Evolutionary conservation across 1,284 basidiomycete genomes (phyloP), one percentile per base, ranked within the genome.

Genomic region (Heterobasidion parviporum): DNA sequence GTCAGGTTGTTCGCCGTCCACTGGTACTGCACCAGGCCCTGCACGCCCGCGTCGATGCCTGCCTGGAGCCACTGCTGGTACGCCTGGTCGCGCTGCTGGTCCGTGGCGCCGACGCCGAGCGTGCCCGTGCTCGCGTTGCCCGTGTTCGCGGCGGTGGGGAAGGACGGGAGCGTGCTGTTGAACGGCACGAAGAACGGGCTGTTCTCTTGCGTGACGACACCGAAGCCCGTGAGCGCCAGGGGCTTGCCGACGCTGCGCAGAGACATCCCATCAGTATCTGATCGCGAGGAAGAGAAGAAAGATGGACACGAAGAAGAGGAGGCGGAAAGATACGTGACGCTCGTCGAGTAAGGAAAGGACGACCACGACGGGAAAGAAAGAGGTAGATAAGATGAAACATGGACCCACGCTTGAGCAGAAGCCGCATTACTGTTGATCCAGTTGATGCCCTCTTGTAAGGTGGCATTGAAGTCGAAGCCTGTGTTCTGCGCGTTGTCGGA

Each of bases 11-110:
- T 47, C 4, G 61, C 49, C 36, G 61, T 55, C 53, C 58, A 59
- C 72, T 85, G 85, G 62, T 86, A 85, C 58, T 82, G 75, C 14
- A 77, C 63, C 59, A 83, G 74, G 8, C 80, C 82, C 45, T 72
- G 68, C 32, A 85, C 57, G 43, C 79, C 79, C 47, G 61, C 63
- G 2, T 62, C 20, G 47, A 79, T 67, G 18, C 76, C 76, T 57
- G 76, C 76, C 56, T 71, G 62, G 2, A 80, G 63, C 82, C 82
- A 86, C 55, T 74, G 68, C 1, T 61, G 54, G 60, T 86, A 87
- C 34, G 81, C 78, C 36, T 74, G 65, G 54, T 74, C 69, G 59
- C 76, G 76, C 60, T 86, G 75, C 15, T 68, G 56, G 60, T 80
- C 71, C 14, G 77, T 81, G 16, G 81, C 74, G 34, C 60, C 61